These are phyloP conservation scores for Ophidiomyces ophidiicola DNA, from an alignment of 2,329 filamentous ascomycete species.

Conservation along the genomic window DNA sequence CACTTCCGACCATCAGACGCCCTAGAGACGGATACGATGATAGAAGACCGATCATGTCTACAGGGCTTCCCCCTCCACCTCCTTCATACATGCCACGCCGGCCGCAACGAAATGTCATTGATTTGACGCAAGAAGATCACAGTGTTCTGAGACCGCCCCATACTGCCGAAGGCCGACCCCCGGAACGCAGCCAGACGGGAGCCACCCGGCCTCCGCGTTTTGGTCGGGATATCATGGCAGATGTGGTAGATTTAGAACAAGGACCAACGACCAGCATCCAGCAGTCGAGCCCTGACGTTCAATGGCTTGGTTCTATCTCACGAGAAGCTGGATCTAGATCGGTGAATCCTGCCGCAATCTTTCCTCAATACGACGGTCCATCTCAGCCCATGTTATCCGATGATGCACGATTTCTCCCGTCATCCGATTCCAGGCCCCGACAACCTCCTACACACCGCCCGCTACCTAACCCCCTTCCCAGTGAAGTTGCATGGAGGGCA, in stretches of 20 bases:
- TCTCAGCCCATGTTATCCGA: no score
- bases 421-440: no score
- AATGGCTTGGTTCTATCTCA: conserved; percentile 31
- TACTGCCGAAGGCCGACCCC: conserved; percentile 6
- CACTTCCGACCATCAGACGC: conserved; percentile 29
- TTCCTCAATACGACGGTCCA: neutral
- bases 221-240: conserved; percentile 27
- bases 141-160: conserved; percentile 15
- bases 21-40: conserved; percentile 45
- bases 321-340: neutral
- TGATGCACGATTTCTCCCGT: neutral
- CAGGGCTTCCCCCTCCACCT: conserved; percentile 23
- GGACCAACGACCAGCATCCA: conserved; percentile 17
- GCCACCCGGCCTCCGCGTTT: conserved; percentile 25
- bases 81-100: conserved; percentile 1
- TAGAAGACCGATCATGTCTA: conserved; percentile 39
- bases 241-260: conserved; percentile 33
- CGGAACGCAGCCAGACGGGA: neutral
- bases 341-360: neutral
- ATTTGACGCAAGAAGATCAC: conserved; percentile 37
- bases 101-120: conserved; percentile 30
- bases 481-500: conserved; percentile 18
- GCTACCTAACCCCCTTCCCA: no score
- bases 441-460: no score
- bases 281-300: conserved; percentile 37